A percentile compares a stretch with the other conserved stretches of the same genome.
Evolutionary conservation across 306 rosid genomes (phyloP).

Genomic region (Cucumis sativus): Cucumber_9930_V3 NC_026655.2:19115001-19115500

Average conservation of each 20-base stretch:
- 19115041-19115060: conserved; percentile 73
- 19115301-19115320: neutral
- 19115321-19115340: neutral
- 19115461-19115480: conserved; percentile 92
- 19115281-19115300: neutral
- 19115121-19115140: conserved; percentile 56
- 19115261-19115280: neutral
- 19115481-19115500: conserved; percentile 53
- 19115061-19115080: conserved; percentile 73
- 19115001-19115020: conserved; percentile 50
- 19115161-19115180: conserved; percentile 83
- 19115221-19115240: neutral
- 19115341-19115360: neutral
- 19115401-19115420: neutral
- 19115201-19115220: conserved; percentile 70
- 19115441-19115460: conserved; percentile 93
- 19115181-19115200: conserved; percentile 91
- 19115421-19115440: conserved; percentile 85
- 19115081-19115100: conserved; percentile 87
- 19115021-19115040: conserved; percentile 66
- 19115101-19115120: conserved; percentile 72
- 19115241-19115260: neutral
- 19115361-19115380: neutral
- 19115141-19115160: conserved; percentile 68
- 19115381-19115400: neutral